Evolutionary conservation across 2,329 filamentous ascomycete genomes (phyloP), one percentile per base, ranked within the genome.

Genomic region (Drechslerella dactyloides): DNA sequence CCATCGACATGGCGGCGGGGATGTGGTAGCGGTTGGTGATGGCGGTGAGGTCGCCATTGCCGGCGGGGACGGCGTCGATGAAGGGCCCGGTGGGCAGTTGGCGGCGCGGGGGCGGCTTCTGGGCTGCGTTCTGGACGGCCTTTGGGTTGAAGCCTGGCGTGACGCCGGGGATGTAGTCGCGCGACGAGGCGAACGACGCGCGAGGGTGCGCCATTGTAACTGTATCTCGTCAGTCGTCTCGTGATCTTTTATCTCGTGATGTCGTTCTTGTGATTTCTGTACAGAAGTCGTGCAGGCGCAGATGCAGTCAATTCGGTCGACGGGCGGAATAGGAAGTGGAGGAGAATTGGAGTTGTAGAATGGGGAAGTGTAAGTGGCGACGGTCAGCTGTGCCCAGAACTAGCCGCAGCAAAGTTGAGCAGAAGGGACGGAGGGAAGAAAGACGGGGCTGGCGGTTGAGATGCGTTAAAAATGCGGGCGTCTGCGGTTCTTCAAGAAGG

Each of bases 91-190:
- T 73, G 24, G 63, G 61, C 11, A 40, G 55, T 7, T 21, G 40
- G 21, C 53, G 61, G 17, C 23, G 51, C 13, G 61, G 48, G 15
- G 55, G n/a, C 17, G 69, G 69, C 10, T 73, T 61, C 24, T 66
- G 69, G 3, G 61, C 60, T 53, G 60, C 69, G 42, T 66, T 56
- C 61, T 65, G 60, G 21, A 65, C 61, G 27, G 60, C 62, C 48
- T 73, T 73, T 23, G 69, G 69, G 53, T 73, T 73, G 52, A 73
- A 73, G 24, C 61, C 40, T 17, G 69, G 13, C 40, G 69, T 52
- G 17, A 61, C 53, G 55, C 69, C 69, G 0, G 61, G 60, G 19
- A 65, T 46, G 24, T 54, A 42, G 52, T 40, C 19, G n/a, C 48
- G 35, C 8, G 46, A 51, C 8, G 61, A 46, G 30, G 30, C 48